phyloP scores from a whole-genome alignment of 108 stramenopile species.

The Cyclotella kingstonii region DNA sequence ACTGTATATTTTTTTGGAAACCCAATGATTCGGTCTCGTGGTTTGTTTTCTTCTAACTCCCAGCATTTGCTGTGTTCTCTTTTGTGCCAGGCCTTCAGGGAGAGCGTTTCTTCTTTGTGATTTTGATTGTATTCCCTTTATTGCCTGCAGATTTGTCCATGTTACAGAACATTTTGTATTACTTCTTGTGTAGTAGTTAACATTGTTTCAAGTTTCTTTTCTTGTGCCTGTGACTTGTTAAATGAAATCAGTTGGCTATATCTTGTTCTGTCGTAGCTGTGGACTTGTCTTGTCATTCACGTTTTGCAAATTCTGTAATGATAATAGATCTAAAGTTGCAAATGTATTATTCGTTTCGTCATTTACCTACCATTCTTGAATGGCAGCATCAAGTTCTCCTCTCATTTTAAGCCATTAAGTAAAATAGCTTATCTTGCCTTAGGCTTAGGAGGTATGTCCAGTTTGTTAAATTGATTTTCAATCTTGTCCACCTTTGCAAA shows the following conservation, averaged over 20 bases:
- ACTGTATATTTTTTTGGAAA: background rate
- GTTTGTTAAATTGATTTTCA: background rate
- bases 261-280: background rate
- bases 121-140: background rate
- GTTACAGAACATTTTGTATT: background rate
- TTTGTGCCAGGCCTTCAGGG: too few relatives aligned
- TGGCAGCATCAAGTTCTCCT: background rate
- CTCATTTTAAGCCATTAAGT: background rate
- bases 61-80: too few relatives aligned
- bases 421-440: background rate
- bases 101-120: background rate
- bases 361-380: background rate
- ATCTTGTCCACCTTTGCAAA: background rate
- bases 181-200: too few relatives aligned
- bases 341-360: background rate
- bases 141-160: background rate
- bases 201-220: background rate
- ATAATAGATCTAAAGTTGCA: background rate
- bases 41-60: too few relatives aligned
- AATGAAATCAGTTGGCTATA: background rate
- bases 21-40: background rate
- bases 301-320: background rate
- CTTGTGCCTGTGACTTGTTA: background rate
- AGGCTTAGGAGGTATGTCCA: background rate
- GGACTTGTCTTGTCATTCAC: background rate